Evolutionary conservation across 1,284 basidiomycete genomes (phyloP).

Genomic region (Leccinum pallidistipes): DNA sequence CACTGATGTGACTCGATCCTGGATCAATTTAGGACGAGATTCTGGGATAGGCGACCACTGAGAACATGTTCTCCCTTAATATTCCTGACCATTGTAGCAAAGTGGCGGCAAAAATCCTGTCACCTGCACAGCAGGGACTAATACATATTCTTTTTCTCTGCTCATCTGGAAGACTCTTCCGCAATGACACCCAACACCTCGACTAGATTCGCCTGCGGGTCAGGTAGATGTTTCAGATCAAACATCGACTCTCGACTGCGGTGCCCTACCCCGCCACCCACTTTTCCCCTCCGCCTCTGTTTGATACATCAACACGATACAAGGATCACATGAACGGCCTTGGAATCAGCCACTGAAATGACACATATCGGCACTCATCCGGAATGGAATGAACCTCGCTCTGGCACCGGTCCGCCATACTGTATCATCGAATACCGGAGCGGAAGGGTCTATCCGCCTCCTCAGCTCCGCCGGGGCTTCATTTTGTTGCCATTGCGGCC

Average conservation of each 20-base stretch:
- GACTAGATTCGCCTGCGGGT: constrained; percentile 20
- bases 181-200: constrained; percentile 11
- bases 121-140: constrained; percentile 1
- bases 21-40: constrained; percentile 1
- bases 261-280: constrained; percentile 29
- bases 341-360: constrained; percentile 36
- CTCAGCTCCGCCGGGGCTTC: constrained; percentile 30
- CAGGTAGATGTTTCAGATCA: constrained; percentile 18
- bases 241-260: constrained; percentile 25
- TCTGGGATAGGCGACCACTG: constrained; percentile 3
- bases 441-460: constrained; percentile 1
- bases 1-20: not conserved
- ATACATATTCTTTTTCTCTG: not conserved
- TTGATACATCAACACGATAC: constrained; percentile 43
- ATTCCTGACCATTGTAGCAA: not conserved
- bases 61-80: constrained; percentile 6
- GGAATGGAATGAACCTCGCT: constrained; percentile 26
- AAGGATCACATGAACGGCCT: constrained; percentile 39
- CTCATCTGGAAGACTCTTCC: not conserved
- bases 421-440: constrained; percentile 23
- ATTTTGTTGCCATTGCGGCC: constrained; percentile 38
- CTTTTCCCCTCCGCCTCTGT: constrained; percentile 44
- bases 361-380: constrained; percentile 39
- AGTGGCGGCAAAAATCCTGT: constrained; percentile 7
- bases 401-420: constrained; percentile 28